Conservation (phyloP, 1,139 yeast genomes). For the Sugiyamaella sp. region DNA sequence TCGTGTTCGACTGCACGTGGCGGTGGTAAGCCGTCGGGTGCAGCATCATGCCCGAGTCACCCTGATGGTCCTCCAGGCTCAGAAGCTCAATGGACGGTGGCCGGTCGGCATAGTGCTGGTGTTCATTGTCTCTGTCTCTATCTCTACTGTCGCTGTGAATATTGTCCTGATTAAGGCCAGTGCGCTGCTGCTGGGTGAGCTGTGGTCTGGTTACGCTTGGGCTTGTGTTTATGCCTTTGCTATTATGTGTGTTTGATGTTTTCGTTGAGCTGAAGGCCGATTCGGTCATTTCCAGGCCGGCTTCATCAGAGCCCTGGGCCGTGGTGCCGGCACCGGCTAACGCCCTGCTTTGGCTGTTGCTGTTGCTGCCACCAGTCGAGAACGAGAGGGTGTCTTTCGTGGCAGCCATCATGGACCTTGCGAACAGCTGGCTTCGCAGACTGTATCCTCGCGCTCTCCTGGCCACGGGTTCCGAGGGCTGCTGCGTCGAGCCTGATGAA, state of each 20-base stretch:
- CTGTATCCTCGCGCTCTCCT: slow-evolving; percentile 59
- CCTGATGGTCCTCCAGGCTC: neutral
- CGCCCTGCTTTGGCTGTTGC: neutral
- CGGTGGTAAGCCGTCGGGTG: slow-evolving; percentile 7
- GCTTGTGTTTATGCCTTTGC: no score
- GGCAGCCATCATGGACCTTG: slow-evolving; percentile 44
- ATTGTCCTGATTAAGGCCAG: no score
- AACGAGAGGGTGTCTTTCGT: slow-evolving; percentile 29
- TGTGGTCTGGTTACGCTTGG: no score
- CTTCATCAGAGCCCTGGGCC: neutral
- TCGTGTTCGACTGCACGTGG: slow-evolving; percentile 8
- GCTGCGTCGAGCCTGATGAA: neutral
- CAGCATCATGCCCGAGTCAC: neutral
- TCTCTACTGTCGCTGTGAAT: slow-evolving; percentile 11
- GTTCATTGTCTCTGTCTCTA: no score
- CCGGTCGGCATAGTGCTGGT: neutral
- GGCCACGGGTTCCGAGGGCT: slow-evolving; percentile 8
- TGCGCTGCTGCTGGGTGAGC: no score
- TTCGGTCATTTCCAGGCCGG: slow-evolving; percentile 17
- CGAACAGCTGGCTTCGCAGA: slow-evolving; percentile 71
- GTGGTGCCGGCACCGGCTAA: neutral
- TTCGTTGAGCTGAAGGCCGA: neutral
- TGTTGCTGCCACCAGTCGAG: slow-evolving; percentile 7
- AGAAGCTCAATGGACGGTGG: slow-evolving; percentile 5
- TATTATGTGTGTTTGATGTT: no score